Conservation (phyloP, 1,139 yeast species). For the Hemisphaericaspora xylanilytica region DNA sequence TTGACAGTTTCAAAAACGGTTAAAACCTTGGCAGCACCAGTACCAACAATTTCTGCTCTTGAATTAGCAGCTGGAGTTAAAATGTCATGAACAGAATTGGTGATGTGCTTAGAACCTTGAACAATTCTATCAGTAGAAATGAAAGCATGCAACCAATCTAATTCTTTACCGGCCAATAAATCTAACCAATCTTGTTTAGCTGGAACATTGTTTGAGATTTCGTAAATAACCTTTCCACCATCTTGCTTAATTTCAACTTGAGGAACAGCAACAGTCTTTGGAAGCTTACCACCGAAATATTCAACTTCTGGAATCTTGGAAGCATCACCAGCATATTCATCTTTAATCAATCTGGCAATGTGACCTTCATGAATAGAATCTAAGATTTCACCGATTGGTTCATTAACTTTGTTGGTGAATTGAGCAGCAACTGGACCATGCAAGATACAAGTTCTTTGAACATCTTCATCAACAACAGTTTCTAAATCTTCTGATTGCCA, state of each 20-base stretch:
- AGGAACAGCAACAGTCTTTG: constrained; percentile 33
- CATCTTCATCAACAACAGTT: constrained; percentile 94
- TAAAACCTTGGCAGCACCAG: constrained; percentile 52
- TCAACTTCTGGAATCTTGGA: constrained; percentile 82
- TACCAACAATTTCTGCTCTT: constrained; percentile 60
- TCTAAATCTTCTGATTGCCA: constrained; percentile 99
- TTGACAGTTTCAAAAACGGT: constrained; percentile 68
- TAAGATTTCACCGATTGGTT: constrained; percentile 87
- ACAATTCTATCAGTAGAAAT: constrained; percentile 76
- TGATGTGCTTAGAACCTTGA: constrained; percentile 76
- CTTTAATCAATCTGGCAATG: constrained; percentile 64
- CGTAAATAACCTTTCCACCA: constrained; percentile 31
- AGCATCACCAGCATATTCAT: constrained; percentile 67
- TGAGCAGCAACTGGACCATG: constrained; percentile 99
- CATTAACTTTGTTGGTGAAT: constrained; percentile 80
- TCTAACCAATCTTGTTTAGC: constrained; percentile 67
- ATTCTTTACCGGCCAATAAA: constrained; percentile 72
- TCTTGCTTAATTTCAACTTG: constrained; percentile 40
- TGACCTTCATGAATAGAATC: constrained; percentile 91
- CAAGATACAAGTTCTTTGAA: constrained; percentile 95
- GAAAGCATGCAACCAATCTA: constrained; percentile 91
- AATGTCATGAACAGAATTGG: constrained; percentile 77
- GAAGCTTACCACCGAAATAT: constrained; percentile 73
- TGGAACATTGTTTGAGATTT: constrained; percentile 47
- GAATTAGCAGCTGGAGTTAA: constrained; percentile 71